Base-by-base conservation (phyloP, 2,329 filamentous ascomycete species). In the Cladophialophora carrionii region DNA sequence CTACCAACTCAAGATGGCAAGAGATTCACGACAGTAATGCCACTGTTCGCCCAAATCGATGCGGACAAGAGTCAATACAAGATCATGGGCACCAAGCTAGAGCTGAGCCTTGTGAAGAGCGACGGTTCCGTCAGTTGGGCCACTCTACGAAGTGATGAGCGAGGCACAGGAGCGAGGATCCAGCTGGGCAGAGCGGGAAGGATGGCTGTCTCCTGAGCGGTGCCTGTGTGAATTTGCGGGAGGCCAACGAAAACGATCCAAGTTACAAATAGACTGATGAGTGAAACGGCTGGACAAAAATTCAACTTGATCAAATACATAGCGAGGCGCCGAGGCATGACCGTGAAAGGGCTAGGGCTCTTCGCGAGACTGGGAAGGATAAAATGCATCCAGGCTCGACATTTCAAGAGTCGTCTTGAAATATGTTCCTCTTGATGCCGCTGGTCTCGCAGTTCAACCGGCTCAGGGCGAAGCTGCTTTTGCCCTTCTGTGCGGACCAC, bases 81-180 rank as follows among this genome's bases (percentile, higher is more conserved):
- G 78, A 87, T 97, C 65, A 83, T 96, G 76, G 91, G 91, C 29
- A 96, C 92, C 0, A 97, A 97, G 81, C 80, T 97, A 58, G 93
- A 97, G 78, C 80, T 96, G 73, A 88, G 82, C 31, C 80, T 97
- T 61, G 85, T 77, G 31, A 90, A 90, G 79, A 88, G 88, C 2
- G 89, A 88, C 10, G 70, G 64, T 10, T 83, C 84, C 49, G 46
- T 60, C 6, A 90, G 91, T 73, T 97, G 93, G 93, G 90, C 92
- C 37, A 90, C 95, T 4, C 78, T 97, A 73, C 85, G 91, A 66
- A 90, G 87, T 65, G 91, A 95, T 72, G 92, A 96, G 72, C 83
- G 80, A 70, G 82, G 81, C 71, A 87, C 85, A 3, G 88, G 88
- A 2, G 90, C 96, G 80, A 96, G 96, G 72, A 87, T 98, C 70